A percentile compares a stretch with the other conserved stretches of the same genome.
These are phyloP conservation scores for Cercospora zeina DNA, from an alignment of 2,329 filamentous ascomycete genomes.

Conservation along the genomic window DNA sequence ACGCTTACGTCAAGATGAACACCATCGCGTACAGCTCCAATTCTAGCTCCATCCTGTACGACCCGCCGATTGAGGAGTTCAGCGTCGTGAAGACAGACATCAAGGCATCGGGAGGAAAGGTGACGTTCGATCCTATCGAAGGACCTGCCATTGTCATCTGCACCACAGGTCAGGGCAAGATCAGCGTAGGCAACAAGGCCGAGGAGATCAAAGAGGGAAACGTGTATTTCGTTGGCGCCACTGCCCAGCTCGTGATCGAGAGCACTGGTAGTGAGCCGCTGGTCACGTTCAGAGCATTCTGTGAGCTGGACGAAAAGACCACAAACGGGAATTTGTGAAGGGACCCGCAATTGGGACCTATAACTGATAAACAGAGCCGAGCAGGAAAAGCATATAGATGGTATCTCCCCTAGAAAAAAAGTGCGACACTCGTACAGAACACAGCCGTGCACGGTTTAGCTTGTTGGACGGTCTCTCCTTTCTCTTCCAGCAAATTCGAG, in stretches of 20 bases:
- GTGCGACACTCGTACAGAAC: slow-evolving; percentile 1
- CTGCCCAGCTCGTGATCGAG: slow-evolving; percentile 78
- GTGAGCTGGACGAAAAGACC: slow-evolving; percentile 29
- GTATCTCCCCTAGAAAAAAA: slow-evolving; percentile 2
- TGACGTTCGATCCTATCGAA: slow-evolving; percentile 80
- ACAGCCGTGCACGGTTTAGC: neutral
- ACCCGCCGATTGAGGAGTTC: slow-evolving; percentile 96
- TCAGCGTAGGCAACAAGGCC: slow-evolving; percentile 79
- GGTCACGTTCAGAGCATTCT: slow-evolving; percentile 74
- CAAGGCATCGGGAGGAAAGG: slow-evolving; percentile 70
- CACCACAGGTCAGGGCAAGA: slow-evolving; percentile 77
- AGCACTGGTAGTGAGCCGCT: slow-evolving; percentile 68
- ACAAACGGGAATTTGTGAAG: slow-evolving; percentile 25
- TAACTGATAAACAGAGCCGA: neutral
- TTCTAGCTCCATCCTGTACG: slow-evolving; percentile 74
- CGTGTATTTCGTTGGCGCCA: slow-evolving; percentile 72
- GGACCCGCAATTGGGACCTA: neutral
- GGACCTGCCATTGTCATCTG: slow-evolving; percentile 93
- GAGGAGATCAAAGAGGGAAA: slow-evolving; percentile 61
- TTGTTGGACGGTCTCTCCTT: neutral
- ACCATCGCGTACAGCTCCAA: slow-evolving; percentile 75
- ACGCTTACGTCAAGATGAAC: slow-evolving; percentile 82
- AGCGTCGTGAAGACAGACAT: slow-evolving; percentile 80
- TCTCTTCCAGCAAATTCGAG: neutral
- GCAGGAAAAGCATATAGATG: slow-evolving; percentile 5